Conservation (phyloP, 345 rosid genomes). For the Eucalyptus lansdowneana region DNA sequence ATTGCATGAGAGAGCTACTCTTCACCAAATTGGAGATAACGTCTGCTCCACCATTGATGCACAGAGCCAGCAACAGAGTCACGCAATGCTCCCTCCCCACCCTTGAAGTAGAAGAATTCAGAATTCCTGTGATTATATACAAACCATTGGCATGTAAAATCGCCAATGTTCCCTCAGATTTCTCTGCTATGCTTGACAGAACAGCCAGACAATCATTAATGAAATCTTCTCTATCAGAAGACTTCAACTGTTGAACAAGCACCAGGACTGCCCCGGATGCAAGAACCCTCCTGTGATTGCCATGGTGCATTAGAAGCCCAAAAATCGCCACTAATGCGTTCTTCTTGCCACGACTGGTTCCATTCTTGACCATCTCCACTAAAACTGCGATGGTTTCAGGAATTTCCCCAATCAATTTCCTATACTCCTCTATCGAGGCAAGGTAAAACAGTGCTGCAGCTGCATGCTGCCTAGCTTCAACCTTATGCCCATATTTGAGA, state of each 20-base stretch:
- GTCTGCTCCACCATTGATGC: constrained; percentile 52
- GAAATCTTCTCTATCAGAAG: constrained; percentile 32
- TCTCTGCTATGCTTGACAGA: constrained; percentile 53
- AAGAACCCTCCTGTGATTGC: constrained; percentile 47
- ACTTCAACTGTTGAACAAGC: constrained; percentile 30
- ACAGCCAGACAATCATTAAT: constrained; percentile 55
- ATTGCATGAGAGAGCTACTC: constrained; percentile 44
- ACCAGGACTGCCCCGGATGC: constrained; percentile 42
- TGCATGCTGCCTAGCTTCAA: constrained; percentile 58
- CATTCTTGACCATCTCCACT: constrained; percentile 31
- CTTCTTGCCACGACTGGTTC: constrained; percentile 33
- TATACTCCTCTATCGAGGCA: constrained; percentile 48
- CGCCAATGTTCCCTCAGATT: constrained; percentile 43
- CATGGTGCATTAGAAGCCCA: constrained; percentile 40
- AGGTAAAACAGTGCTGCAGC: constrained; percentile 64
- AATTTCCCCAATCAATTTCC: constrained; percentile 53
- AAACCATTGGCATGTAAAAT: constrained; percentile 37
- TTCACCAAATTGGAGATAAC: constrained; percentile 37
- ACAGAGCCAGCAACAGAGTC: constrained; percentile 50
- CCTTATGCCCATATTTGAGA: constrained; percentile 26
- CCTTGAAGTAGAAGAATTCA: constrained; percentile 35
- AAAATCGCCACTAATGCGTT: constrained; percentile 63
- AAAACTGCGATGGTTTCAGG: constrained; percentile 42
- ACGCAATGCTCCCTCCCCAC: constrained; percentile 54
- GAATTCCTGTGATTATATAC: constrained; percentile 17